Conservation (phyloP, 345 rosid species). For the Lepidium sativum region DNA sequence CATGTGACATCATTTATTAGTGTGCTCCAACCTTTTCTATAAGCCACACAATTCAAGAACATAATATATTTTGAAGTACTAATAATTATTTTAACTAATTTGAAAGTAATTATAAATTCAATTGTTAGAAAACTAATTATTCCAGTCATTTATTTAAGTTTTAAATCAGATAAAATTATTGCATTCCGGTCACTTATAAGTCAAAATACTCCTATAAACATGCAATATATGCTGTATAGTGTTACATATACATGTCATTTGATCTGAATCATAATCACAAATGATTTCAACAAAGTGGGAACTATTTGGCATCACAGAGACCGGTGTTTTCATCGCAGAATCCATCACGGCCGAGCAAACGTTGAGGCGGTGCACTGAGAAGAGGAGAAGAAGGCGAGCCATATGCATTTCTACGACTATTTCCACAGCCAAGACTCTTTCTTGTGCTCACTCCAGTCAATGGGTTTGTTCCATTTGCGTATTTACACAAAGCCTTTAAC, state of each 20-base stretch:
- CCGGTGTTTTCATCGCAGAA: slow-evolving; percentile 64
- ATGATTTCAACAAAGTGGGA: background rate
- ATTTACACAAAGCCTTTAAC: slow-evolving; percentile 77
- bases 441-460: slow-evolving; percentile 76
- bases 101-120: too few species aligned
- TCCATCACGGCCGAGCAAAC: slow-evolving; percentile 81
- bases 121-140: too few species aligned
- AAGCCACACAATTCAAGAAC: slow-evolving; percentile 20
- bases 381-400: slow-evolving; percentile 86
- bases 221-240: background rate
- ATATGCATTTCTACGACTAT: slow-evolving; percentile 69
- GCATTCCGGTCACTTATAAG: background rate
- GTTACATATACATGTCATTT: background rate
- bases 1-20: slow-evolving; percentile 23
- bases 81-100: too few species aligned
- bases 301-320: slow-evolving; percentile 58
- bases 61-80: background rate
- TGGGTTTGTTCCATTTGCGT: slow-evolving; percentile 84
- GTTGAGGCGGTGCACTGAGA: slow-evolving; percentile 74
- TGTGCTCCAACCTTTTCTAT: background rate
- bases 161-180: too few species aligned
- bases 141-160: too few species aligned
- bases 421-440: slow-evolving; percentile 82
- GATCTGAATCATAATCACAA: background rate
- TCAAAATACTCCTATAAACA: background rate